These are phyloP conservation scores for Pythium dissimile DNA, from an alignment of 352 stramenopile species.

Conservation along the genomic window DNA sequence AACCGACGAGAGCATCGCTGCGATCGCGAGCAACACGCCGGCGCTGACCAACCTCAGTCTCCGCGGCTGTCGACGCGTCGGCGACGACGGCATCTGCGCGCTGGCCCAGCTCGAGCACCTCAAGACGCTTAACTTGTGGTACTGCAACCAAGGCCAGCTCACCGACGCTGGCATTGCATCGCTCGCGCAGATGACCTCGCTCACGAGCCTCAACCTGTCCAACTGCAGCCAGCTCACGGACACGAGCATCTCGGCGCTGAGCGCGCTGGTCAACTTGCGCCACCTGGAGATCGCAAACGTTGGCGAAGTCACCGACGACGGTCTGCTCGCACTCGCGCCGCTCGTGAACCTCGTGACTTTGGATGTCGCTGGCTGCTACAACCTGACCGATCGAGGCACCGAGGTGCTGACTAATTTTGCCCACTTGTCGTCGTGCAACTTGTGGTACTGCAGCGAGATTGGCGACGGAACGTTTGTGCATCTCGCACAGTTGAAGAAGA, in stretches of 20 bases:
- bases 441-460: conserved; percentile 86
- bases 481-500: conserved; percentile 44
- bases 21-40: conserved; percentile 34
- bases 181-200: conserved; percentile 40
- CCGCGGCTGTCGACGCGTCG: conserved; percentile 54
- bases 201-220: conserved; percentile 70
- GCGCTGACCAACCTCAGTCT: conserved; percentile 56
- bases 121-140: conserved; percentile 71
- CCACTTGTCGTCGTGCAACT: conserved; percentile 59
- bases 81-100: conserved; percentile 45
- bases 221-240: conserved; percentile 81
- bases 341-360: conserved; percentile 57
- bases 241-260: conserved; percentile 42
- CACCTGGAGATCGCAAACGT: conserved; percentile 78
- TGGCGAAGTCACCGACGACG: conserved; percentile 63
- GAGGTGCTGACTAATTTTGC: conserved; percentile 51
- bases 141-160: conserved; percentile 75
- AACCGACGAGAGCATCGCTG: conserved; percentile 50
- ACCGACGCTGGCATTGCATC: conserved; percentile 57
- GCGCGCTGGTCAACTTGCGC: conserved; percentile 51
- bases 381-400: conserved; percentile 67
- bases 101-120: conserved; percentile 37
- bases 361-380: conserved; percentile 77
- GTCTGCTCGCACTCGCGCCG: conserved; percentile 43
- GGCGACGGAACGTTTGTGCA: conserved; percentile 53